These are phyloP conservation scores for Paramecium octaurelia DNA, from an alignment of 73 alveolate genomes.

Conservation along the genomic window DNA sequence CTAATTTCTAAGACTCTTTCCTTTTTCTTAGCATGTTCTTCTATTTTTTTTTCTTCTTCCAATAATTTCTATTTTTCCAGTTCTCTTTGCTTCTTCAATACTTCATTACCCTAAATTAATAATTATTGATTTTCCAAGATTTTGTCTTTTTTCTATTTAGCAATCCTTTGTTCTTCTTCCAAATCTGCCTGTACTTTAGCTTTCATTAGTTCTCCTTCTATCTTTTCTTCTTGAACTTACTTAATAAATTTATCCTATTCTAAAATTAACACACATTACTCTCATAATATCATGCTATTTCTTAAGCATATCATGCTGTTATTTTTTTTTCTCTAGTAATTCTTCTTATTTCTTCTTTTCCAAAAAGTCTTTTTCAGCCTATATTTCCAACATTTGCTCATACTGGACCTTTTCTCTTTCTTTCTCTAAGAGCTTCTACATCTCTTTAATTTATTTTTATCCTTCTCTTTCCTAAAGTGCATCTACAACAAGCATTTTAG, in stretches of 20 bases:
- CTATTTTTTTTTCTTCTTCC: slow-evolving; percentile 85
- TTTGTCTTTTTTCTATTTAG: slow-evolving; percentile 74
- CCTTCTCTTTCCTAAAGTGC: slow-evolving; percentile 83
- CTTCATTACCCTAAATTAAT: slow-evolving; percentile 58
- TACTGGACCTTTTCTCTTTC: slow-evolving; percentile 33
- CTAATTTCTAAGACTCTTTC: slow-evolving; percentile 76
- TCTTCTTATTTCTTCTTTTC: slow-evolving; percentile 78
- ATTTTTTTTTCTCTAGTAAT: slow-evolving; percentile 73
- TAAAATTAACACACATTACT: slow-evolving; percentile 7
- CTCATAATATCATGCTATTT: slow-evolving; percentile 74
- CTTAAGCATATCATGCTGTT: slow-evolving; percentile 70
- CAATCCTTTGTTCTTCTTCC: slow-evolving; percentile 70
- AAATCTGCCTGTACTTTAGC: slow-evolving; percentile 65
- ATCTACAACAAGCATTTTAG: slow-evolving; percentile 86
- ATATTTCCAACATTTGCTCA: slow-evolving; percentile 44
- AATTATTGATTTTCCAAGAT: slow-evolving; percentile 64
- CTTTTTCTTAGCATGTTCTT: slow-evolving; percentile 83
- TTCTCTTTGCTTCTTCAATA: slow-evolving; percentile 62
- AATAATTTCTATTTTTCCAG: slow-evolving; percentile 69
- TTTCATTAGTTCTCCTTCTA: slow-evolving; percentile 87
- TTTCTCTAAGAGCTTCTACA: slow-evolving; percentile 10
- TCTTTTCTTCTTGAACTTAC: slow-evolving; percentile 81
- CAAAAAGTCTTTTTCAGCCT: slow-evolving; percentile 61
- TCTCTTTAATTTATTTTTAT: slow-evolving; percentile 71
- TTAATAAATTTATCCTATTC: slow-evolving; percentile 67